Evolutionary conservation across 495 filamentous ascomycete species (phyloP), one percentile per base, ranked within the genome.

Genomic region (Trichoderma reesei): DNA sequence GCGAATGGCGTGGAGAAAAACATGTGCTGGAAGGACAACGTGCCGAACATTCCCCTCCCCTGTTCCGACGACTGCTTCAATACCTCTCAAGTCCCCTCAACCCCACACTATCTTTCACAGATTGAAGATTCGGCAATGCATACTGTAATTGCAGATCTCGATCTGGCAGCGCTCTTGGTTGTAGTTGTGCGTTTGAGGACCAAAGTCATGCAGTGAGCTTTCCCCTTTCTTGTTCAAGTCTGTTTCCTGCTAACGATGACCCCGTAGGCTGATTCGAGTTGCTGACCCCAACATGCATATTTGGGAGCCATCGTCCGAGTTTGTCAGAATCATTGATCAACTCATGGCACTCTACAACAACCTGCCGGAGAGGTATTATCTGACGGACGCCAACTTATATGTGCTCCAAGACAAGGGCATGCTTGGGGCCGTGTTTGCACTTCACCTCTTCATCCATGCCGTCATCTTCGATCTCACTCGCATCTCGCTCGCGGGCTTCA

Each of bases 1-100:
- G 60, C 60, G 16, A 61, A 42, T 39, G 60, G 60, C n/a, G 36
- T 42, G 36, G 37, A 61, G 60, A 61, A 61, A 42, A 61, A 61
- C 36, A 42, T 39, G 39, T 61, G 39, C 16, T 61, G 60, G 60
- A 39, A 61, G 3, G 51, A 56, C 14, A 20, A 56, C 11, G 34
- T 56, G 34, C 51, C 51, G 9, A n/a, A 34, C 3, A 56, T 56
- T 56, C 51, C 51, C 3, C 20, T 56, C 26, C 51, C 51, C 34
- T 56, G 51, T 33, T 33, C 51, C 9, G 51, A 56, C 7, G 26
- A 56, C 9, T 33, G 31, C 51, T 56, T 56, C 34, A 39, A 39
- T 39, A 36, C 31, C 33, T 56, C 51, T 13, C 51, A 56, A 34
- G 26, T 56, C 14, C 8, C 51, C 4, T 33, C 51, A 16, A 5